Evolutionary conservation across 257 asterid species (phyloP), one percentile per base, ranked within the genome.

Genomic region (Capsicum baccatum): DNA sequence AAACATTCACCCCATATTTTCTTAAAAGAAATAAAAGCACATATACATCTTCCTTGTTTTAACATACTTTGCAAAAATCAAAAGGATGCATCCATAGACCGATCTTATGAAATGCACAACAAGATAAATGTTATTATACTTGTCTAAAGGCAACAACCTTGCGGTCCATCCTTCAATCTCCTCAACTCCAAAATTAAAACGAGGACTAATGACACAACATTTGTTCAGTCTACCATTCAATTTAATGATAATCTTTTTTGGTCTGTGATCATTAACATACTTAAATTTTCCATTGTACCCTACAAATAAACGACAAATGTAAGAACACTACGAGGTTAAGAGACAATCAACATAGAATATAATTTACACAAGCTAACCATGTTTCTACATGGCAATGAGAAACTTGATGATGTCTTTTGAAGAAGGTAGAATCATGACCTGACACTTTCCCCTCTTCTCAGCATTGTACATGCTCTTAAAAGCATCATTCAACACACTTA

Each of bases 81-180:
- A 63, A 63, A 62, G 8, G 26, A 19, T 7, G 70, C 70, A 63
- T 63, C 42, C 16, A 63, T 7, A 63, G 26, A 63, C 4, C 4
- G 42, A 63, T 21, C 16, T 63, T 21, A 63, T 21, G 70, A 39
- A 4, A 3, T 3, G 44, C 44, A 39, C 44, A 39, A 4, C 4
- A 3, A 39, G 44, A 4, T 63, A 21, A 2, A 63, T 63, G 42
- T 11, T 21, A 9, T 16, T 37, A 42, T 47, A 74, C 81, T 47
- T 76, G 81, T 76, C 63, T 76, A 35, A 76, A 52, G 81, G 81
- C 16, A 50, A 56, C 63, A 76, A 48, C 62, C 81, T 52, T 8
- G 81, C 63, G 5, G 81, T 76, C 81, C 81, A 76, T 76, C 59
- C 35, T 48, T 76, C 81, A 33, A 76, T 76, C 57, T 76, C 81